Percentiles rank a stretch among this genome's conserved stretches.
Evolutionary conservation across 176 grass and related monocot species (phyloP).

Genomic region (Phoenix roebelenii): DNA sequence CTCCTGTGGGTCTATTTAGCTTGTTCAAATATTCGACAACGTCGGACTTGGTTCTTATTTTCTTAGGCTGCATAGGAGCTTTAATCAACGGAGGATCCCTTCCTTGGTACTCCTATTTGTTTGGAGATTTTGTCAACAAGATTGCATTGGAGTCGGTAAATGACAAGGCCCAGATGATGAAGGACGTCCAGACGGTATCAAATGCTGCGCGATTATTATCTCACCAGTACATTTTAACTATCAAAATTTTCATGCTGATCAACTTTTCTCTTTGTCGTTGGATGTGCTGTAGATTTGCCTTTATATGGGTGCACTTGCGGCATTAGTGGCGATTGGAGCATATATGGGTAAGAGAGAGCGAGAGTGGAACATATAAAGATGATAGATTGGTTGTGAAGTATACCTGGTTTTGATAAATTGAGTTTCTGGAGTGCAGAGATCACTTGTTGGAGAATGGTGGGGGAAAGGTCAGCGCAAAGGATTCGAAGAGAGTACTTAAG

Average conservation of each 20-base stretch:
- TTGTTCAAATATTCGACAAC: slow-evolving; percentile 55
- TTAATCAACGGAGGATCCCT: slow-evolving; percentile 50
- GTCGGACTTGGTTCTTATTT: slow-evolving; percentile 37
- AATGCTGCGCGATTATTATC: background rate
- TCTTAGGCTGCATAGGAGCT: slow-evolving; percentile 47
- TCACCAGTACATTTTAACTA: too few relatives aligned
- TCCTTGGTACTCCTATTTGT: slow-evolving; percentile 67
- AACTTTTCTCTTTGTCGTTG: background rate
- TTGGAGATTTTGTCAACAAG: slow-evolving; percentile 65
- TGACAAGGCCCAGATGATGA: slow-evolving; percentile 44
- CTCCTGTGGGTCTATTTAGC: slow-evolving; percentile 31
- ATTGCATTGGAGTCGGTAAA: slow-evolving; percentile 13
- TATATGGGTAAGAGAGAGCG: slow-evolving; percentile 34
- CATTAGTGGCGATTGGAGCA: slow-evolving; percentile 33
- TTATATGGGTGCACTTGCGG: slow-evolving; percentile 48
- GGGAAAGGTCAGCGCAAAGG: slow-evolving; percentile 39
- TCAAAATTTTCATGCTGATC: background rate
- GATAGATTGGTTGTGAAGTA: too few relatives aligned
- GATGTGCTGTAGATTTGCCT: slow-evolving; percentile 30
- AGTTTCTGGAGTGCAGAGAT: slow-evolving; percentile 33
- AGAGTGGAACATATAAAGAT: too few relatives aligned
- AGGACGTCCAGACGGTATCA: slow-evolving; percentile 40
- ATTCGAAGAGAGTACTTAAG: slow-evolving; percentile 46
- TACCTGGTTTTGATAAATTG: too few relatives aligned
- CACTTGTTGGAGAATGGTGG: slow-evolving; percentile 54